Evolutionary conservation across 129 eudicot species (phyloP), one percentile per base, ranked within the genome.

Genomic region (Artemisia annua): DNA sequence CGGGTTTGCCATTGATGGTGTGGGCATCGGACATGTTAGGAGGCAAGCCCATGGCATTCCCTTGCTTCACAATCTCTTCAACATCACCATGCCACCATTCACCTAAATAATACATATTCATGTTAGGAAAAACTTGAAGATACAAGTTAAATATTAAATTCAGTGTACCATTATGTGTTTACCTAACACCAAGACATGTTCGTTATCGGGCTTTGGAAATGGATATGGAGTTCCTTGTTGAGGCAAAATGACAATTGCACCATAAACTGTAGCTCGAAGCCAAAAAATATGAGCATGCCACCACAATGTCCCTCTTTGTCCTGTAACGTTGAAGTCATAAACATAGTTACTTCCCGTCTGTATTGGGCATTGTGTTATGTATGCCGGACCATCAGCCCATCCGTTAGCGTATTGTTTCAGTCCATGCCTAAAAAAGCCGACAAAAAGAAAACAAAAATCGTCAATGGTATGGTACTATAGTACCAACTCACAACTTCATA

Each of bases 301-400:
- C 87, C 87, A 83, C 1, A 79, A 48, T 2, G 87, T 83, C 50
- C 83, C 87, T 79, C 87, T 79, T 75, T 83, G 87, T 9, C 84
- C 82, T 1, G 76, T 75, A 6, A 79, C 69, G 8, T 81, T 79
- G 18, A 83, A 79, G 74, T 79, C 79, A 13, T 83, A 83, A 55
- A 67, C 77, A 28, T 83, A 83, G 53, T 59, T 83, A 49, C 53
- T 67, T 64, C 87, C 84, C 0, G 79, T 83, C 35, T 75, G n/a
- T 15, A 83, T 79, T 2, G 87, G 87, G 66, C 87, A 83, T 48
- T 83, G 87, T 67, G 84, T 83, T 26, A 83, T 83, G 63, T 83
- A 83, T 58, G 87, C 81, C 0, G 87, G 87, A n/a, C 87, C 87
- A 52, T 79, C 87, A 43, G 87, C 87, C 87, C 87, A 83, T 48